Percentiles rank a stretch among this genome's conserved stretches.
phyloP scores from a whole-genome alignment of 2,329 filamentous ascomycete genomes.

The Trichoderma hamatum region DNA sequence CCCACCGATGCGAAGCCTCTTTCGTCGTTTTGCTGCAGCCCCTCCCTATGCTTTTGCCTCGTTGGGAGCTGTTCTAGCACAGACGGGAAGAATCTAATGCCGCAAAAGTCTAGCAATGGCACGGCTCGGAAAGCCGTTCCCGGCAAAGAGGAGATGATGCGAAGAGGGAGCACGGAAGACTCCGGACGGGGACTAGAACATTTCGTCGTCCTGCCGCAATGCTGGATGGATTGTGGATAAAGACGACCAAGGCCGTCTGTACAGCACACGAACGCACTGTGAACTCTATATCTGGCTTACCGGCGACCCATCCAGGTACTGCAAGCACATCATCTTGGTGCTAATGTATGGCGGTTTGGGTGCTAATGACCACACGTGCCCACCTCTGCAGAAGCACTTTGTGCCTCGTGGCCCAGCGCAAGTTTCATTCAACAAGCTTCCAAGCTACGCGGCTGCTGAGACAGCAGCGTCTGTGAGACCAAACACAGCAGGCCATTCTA shows the following conservation, averaged over 20 bases:
- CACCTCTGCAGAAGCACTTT: neutral
- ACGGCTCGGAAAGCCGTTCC: constrained; percentile 24
- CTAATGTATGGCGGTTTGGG: too few relatives aligned
- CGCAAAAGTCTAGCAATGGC: constrained; percentile 8
- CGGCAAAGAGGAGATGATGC: constrained; percentile 8
- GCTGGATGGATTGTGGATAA: neutral
- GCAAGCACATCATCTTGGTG: constrained; percentile 15
- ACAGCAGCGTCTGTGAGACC: constrained; percentile 4
- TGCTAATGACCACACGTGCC: constrained; percentile 19
- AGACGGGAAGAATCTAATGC: neutral
- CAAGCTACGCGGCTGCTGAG: constrained; percentile 6
- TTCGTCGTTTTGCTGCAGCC: constrained; percentile 8
- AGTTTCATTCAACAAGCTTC: neutral
- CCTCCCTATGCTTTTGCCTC: constrained; percentile 6
- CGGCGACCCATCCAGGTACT: neutral
- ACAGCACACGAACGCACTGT: constrained; percentile 6
- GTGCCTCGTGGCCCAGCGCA: neutral
- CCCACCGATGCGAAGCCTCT: constrained; percentile 19
- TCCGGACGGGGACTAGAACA: neutral
- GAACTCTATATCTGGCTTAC: neutral
- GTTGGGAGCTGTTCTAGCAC: neutral
- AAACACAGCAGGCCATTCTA: neutral
- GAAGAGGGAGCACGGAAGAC: constrained; percentile 1
- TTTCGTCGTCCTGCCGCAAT: neutral
- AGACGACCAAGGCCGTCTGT: neutral